Evolutionary conservation across 306 rosid species (phyloP).

Genomic region (Rosa multiflora): DNA sequence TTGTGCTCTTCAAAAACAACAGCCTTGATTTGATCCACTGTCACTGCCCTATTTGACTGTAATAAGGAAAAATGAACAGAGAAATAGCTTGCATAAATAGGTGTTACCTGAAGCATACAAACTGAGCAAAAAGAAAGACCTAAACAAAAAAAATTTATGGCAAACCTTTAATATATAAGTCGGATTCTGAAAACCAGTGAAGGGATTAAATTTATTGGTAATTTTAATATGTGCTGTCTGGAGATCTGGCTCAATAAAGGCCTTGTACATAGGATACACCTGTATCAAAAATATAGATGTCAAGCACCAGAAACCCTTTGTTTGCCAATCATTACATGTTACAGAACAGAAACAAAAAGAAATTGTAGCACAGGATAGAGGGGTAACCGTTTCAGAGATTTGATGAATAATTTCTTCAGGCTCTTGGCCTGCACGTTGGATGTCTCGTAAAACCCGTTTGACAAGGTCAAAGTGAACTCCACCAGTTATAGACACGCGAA

Average conservation of each 20-base stretch:
- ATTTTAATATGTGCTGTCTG: constrained; percentile 94
- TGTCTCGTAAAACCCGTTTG: constrained; percentile 95
- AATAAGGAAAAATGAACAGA: constrained; percentile 18
- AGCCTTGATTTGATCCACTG: constrained; percentile 77
- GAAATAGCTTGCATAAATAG: constrained; percentile 15
- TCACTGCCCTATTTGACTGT: constrained; percentile 77
- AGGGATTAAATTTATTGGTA: constrained; percentile 91
- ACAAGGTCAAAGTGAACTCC: constrained; percentile 99
- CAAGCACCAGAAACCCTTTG: constrained; percentile 27
- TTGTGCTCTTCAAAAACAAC: constrained; percentile 65
- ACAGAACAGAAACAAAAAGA: constrained; percentile 16
- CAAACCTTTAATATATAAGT: constrained; percentile 81
- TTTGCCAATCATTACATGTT: constrained; percentile 10
- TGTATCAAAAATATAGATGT: constrained; percentile 32
- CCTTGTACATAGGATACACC: constrained; percentile 99
- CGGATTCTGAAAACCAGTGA: constrained; percentile 95
- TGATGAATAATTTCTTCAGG: constrained; percentile 99
- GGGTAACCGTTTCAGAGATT: constrained; percentile 91
- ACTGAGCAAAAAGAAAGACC: constrained; percentile 11
- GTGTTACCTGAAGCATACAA: constrained; percentile 14
- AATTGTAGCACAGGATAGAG: constrained; percentile 39
- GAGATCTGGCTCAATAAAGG: constrained; percentile 98
- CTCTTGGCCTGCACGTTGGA: constrained; percentile 96
- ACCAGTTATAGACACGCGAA: constrained; percentile 95
- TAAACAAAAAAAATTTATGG: background rate